Base-by-base conservation (phyloP, 345 rosid species). In the Salix suchowensis region DNA sequence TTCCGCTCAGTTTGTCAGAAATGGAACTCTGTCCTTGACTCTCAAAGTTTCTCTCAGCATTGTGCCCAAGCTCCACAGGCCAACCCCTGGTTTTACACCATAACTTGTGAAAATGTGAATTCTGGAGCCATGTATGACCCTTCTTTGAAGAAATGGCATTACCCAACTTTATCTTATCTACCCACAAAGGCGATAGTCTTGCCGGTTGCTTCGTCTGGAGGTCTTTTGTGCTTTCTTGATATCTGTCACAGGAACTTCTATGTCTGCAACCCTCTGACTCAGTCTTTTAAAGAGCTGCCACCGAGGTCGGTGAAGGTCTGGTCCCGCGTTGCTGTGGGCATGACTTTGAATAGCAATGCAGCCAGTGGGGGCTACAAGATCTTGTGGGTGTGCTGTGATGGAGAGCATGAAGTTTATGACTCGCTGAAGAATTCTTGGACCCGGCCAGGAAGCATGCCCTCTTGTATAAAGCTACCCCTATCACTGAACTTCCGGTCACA, bases 141-240 rank as follows among this genome's bases (percentile, higher is more conserved):
- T 81, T 88, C 90, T 70, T 72, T 73, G 60, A 89, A 88, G 85
- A 96, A 96, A 85, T 96, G 99, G 98, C 87, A 90, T 87, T 91
- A 92, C 71, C 97, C 93, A 1, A 65, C 91, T 13, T 85, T 91
- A 78, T 86, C 93, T 70, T 85, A 82, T 60, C 86, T 93, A 18
- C 97, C 96, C 39, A 76, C 84, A 24, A 96, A 93, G 90, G 84
- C 82, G 78, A 86, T 91, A 26, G 85, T 89, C 80, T 74, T 93
- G 80, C 99, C 97, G 26, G 94, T 93, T 84, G 94, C 99, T 78
- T 92, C 98, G 19, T 96, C 96, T 1, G 99, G 99, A 60, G 99
- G 99, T 65, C 88, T 96, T 32, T 94, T 96, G 60, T 96, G 98
- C 87, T 92, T 96, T 88, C 90, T 96, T 50, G 99, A 96, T 82